Evolutionary conservation across 163 green algal species (phyloP), one percentile per base, ranked within the genome.

Genomic region (Chloroidium sp.): DNA sequence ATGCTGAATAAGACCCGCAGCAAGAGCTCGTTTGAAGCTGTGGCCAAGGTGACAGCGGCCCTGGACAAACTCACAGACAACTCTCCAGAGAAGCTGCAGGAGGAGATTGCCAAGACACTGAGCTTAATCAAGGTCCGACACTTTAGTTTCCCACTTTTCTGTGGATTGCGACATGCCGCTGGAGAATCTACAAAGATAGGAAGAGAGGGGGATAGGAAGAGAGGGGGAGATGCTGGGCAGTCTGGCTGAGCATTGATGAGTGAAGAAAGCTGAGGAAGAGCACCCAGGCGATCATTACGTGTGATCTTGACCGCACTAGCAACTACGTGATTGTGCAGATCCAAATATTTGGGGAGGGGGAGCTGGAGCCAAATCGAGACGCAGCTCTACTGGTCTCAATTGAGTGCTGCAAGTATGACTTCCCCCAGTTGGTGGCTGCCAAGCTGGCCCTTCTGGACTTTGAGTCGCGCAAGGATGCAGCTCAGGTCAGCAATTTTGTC

Each of bases 401-500:
- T 68, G 92, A 96, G 86, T 85, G 87, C 1, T 86, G 84, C 59
- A 84, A 87, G 36, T 88, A 81, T 2, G 89, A 92, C 10, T 80
- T 97, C 57, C 86, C 95, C 4, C 82, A 86, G 3, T 62, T 92
- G 69, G 81, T 97, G 79, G 90, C 92, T 1, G 79, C 87, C 13
- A 90, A 91, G 74, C 76, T 98, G 59, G 76, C n/a, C 0, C 77
- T 87, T 62, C 88, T 98, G 62, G 93, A 97, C 58, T 98, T 98
- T 85, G 94, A 98, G 87, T 80, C 90, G 2, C 86, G 94, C 58
- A 98, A 98, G 80, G 93, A 97, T 80, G 90, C 90, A 64, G 90
- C 89, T 12, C 85, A 91, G 79, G 83, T 94, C 13, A 58, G 75
- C 75, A 69, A 10, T n/a, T n/a, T 77, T 13, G 36, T 36, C 1